A percentile compares a stretch with the other conserved stretches of the same genome.
Conservation (phyloP, 2,329 filamentous ascomycete genomes). For the Conoideocrella luteorostrata region DNA sequence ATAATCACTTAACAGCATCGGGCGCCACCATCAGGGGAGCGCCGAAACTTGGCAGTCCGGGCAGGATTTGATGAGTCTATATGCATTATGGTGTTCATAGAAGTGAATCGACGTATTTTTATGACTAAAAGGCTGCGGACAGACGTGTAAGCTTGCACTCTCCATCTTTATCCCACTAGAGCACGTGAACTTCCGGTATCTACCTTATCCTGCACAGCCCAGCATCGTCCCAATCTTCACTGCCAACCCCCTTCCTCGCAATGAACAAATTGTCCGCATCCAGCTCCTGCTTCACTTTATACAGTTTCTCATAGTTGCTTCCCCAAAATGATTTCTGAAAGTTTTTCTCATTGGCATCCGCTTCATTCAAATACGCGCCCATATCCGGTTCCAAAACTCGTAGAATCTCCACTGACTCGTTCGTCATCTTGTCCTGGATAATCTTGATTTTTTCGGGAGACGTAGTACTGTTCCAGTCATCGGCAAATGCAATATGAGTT, state of each 20-base stretch:
- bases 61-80: no score
- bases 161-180: no score
- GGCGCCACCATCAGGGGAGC: neutral
- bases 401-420: constrained; percentile 18
- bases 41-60: no score
- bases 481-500: constrained; percentile 25
- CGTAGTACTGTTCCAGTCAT: constrained; percentile 18
- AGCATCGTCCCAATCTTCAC: constrained; percentile 27
- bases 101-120: no score
- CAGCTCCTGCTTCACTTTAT: constrained; percentile 26
- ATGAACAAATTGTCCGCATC: constrained; percentile 31
- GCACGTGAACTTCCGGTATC: no score
- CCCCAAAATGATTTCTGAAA: constrained; percentile 32
- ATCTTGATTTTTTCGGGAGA: neutral
- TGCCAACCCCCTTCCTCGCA: constrained; percentile 29
- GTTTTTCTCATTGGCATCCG: constrained; percentile 28
- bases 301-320: constrained; percentile 26
- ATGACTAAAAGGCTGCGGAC: no score
- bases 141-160: no score
- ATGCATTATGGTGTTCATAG: no score
- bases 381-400: constrained; percentile 17
- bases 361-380: constrained; percentile 25
- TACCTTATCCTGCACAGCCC: constrained; percentile 4
- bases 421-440: constrained; percentile 18
- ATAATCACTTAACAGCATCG: no score